Conservation (phyloP, 2,329 filamentous ascomycete genomes). For the Macrophomina pseudophaseolina region DNA sequence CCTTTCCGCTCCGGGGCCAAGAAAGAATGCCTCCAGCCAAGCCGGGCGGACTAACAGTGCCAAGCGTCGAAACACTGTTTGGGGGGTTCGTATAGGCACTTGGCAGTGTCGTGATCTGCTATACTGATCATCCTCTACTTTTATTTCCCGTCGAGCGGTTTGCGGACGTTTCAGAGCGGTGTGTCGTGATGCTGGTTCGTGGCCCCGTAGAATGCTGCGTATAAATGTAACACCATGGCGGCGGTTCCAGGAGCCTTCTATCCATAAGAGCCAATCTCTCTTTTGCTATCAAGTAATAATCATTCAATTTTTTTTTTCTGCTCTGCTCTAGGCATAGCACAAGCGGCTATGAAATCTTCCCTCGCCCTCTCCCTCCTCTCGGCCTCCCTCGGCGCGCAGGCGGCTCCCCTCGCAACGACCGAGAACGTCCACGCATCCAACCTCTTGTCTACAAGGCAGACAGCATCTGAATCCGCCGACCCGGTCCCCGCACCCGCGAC, state of each 20-base stretch:
- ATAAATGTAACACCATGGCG: background rate
- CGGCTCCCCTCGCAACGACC: background rate
- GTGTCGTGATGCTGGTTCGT: background rate
- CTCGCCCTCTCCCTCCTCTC: conserved; percentile 2
- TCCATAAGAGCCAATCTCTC: background rate
- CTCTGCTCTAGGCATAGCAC: background rate
- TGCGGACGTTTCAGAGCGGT: background rate
- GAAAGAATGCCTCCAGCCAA: background rate
- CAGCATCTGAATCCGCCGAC: background rate
- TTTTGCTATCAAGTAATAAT: too few species aligned
- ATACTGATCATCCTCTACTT: conserved; percentile 3
- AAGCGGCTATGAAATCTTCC: background rate
- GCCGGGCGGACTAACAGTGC: background rate
- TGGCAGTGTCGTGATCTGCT: conserved; percentile 3
- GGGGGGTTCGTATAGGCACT: background rate
- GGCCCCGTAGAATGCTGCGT: background rate
- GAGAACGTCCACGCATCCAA: background rate
- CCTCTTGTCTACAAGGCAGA: background rate
- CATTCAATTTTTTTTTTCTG: background rate
- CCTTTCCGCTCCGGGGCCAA: background rate
- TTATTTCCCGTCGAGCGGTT: background rate
- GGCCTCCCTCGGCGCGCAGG: background rate
- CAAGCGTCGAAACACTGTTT: background rate
- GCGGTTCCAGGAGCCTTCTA: background rate
- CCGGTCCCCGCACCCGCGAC: conserved; percentile 10